Conservation (phyloP, 2,329 filamentous ascomycete species). For the Sporothrix dimorphospora region DNA sequence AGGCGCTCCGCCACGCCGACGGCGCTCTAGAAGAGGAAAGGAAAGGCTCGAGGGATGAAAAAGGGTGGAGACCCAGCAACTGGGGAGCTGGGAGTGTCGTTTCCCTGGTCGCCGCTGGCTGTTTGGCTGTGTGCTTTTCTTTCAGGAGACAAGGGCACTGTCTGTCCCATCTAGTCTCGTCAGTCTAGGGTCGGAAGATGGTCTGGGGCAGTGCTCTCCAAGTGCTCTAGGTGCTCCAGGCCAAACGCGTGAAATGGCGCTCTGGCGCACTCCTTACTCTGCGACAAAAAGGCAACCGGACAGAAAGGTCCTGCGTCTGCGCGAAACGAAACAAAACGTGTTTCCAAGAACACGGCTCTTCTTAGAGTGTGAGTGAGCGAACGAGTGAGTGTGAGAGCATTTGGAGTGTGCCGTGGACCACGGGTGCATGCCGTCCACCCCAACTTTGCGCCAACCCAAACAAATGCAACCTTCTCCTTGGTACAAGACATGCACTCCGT, state of each 20-base stretch:
- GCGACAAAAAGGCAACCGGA: not conserved
- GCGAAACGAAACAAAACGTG: slow-evolving; percentile 25
- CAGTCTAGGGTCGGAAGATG: slow-evolving; percentile 15
- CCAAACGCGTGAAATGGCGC: not conserved
- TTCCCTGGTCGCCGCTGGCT: too few relatives aligned
- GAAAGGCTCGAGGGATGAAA: not conserved
- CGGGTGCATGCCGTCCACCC: not conserved
- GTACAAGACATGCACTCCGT: not conserved
- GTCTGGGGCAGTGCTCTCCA: slow-evolving; percentile 20
- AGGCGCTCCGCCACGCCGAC: slow-evolving; percentile 17
- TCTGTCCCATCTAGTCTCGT: too few relatives aligned
- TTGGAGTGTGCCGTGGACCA: not conserved
- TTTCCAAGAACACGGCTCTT: slow-evolving; percentile 10
- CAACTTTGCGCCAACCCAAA: slow-evolving; percentile 2
- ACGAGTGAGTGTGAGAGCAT: not conserved
- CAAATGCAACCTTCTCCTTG: slow-evolving; percentile 15
- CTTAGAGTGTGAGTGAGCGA: not conserved
- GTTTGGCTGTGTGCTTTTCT: not conserved
- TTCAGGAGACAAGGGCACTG: not conserved
- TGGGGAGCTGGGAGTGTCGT: not conserved
- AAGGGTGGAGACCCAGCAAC: not conserved
- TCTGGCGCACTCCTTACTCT: not conserved
- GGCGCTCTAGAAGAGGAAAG: not conserved
- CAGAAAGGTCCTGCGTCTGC: slow-evolving; percentile 15
- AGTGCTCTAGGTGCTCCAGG: not conserved